Percentiles rank a stretch among this genome's conserved stretches.
phyloP scores from a whole-genome alignment of 2,329 filamentous ascomycete species.

The Pseudocercospora vitis region DNA sequence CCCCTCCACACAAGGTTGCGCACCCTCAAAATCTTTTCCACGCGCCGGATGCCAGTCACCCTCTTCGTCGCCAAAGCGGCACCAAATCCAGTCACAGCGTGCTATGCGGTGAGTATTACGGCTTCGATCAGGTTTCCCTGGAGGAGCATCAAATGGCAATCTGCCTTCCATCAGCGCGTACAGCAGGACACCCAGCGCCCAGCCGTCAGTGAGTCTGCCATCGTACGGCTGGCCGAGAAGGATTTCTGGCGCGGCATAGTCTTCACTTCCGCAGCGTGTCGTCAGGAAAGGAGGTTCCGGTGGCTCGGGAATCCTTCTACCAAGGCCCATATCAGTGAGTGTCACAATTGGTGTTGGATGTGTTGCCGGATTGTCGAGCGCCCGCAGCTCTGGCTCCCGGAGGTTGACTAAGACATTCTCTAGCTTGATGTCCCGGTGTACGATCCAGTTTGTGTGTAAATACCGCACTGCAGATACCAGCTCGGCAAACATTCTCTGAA shows the following conservation, averaged over 20 bases:
- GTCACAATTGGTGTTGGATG: conserved; percentile 84
- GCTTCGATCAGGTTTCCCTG: conserved; percentile 71
- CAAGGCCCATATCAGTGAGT: conserved; percentile 87
- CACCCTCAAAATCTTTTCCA: conserved; percentile 67
- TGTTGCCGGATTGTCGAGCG: conserved; percentile 64
- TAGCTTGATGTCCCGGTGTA: conserved; percentile 96
- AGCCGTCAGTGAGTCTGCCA: conserved; percentile 86
- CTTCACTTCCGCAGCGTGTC: conserved; percentile 91
- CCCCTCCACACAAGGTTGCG: conserved; percentile 78
- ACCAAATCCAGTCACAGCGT: conserved; percentile 93
- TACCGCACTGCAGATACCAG: conserved; percentile 82
- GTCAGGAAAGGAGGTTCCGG: conserved; percentile 83
- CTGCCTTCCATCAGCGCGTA: conserved; percentile 93
- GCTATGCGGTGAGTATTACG: conserved; percentile 88
- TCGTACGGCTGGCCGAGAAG: conserved; percentile 95
- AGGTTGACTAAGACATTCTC: conserved; percentile 96
- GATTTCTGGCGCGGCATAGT: conserved; percentile 95
- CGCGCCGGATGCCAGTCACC: conserved; percentile 78
- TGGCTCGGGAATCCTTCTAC: conserved; percentile 71
- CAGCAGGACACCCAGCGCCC: conserved; percentile 89
- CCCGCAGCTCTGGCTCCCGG: conserved; percentile 62
- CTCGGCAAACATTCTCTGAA: conserved; percentile 87
- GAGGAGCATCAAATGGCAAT: conserved; percentile 86
- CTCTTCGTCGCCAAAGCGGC: conserved; percentile 77
- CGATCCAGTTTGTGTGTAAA: conserved; percentile 80